These are phyloP conservation scores for Penicillium nordicum DNA, from an alignment of 2,329 filamentous ascomycete genomes.

Conservation along the genomic window DNA sequence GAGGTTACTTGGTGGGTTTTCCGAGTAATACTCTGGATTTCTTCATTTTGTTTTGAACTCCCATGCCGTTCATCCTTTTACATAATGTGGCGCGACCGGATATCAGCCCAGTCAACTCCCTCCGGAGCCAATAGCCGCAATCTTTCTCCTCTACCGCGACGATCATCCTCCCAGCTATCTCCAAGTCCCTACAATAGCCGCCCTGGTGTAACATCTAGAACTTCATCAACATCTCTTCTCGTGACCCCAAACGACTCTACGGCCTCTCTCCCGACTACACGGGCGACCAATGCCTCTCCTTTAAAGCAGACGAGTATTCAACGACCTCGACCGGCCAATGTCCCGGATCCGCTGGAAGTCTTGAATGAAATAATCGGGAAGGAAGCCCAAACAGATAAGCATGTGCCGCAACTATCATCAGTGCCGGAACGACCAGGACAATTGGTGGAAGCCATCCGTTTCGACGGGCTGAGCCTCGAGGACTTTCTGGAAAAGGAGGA, in stretches of 20 bases:
- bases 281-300: conserved; percentile 64
- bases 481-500: conserved; percentile 57
- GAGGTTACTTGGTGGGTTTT: not conserved
- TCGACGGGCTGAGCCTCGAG: conserved; percentile 71
- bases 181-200: conserved; percentile 67
- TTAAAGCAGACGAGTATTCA: conserved; percentile 57
- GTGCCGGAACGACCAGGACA: conserved; percentile 37
- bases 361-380: conserved; percentile 59
- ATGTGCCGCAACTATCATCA: conserved; percentile 2
- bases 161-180: conserved; percentile 65
- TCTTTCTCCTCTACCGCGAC: conserved; percentile 66
- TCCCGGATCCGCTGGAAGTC: conserved; percentile 67
- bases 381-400: conserved; percentile 16
- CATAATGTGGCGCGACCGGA: conserved; percentile 85
- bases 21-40: not conserved
- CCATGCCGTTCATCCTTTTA: conserved; percentile 4
- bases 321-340: conserved; percentile 51
- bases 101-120: conserved; percentile 67
- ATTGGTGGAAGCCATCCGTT: conserved; percentile 68
- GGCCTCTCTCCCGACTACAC: conserved; percentile 65
- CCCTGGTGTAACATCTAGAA: conserved; percentile 64
- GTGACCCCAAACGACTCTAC: conserved; percentile 71
- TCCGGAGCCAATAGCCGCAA: conserved; percentile 59
- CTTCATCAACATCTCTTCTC: conserved; percentile 74
- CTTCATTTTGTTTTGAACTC: not conserved